phyloP scores from a whole-genome alignment of 108 stramenopile genomes.

The Skeletonema marinoi region DNA sequence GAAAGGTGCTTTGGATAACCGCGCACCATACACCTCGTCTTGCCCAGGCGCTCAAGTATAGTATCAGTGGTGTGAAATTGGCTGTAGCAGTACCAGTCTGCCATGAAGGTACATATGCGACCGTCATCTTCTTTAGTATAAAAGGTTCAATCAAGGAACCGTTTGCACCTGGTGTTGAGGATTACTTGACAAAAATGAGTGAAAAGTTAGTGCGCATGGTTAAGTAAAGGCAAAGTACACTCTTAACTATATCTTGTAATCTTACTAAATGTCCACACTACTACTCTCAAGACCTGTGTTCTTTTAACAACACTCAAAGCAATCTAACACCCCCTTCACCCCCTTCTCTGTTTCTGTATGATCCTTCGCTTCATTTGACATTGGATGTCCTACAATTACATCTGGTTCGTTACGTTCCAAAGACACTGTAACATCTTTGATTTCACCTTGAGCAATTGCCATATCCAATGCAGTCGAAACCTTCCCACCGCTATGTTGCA shows the following conservation, averaged over 20 bases:
- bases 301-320: conserved; percentile 12
- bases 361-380: neutral
- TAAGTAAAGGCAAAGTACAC: neutral
- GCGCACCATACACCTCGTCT: neutral
- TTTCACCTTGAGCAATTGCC: conserved; percentile 46
- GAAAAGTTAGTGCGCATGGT: neutral
- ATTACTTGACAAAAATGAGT: neutral
- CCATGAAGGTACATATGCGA: neutral
- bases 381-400: neutral
- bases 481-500: conserved; percentile 74
- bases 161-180: neutral
- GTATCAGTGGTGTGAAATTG: neutral
- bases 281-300: neutral
- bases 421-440: neutral
- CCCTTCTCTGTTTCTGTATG: neutral
- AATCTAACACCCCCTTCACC: conserved; percentile 17
- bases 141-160: neutral
- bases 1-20: neutral
- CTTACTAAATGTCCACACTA: neutral
- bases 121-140: neutral
- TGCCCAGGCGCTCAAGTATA: neutral
- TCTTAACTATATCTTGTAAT: too few relatives aligned
- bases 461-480: conserved; percentile 60
- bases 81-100: neutral
- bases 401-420: neutral